Evolutionary conservation across 306 rosid genomes (phyloP).

Genomic region (Styphnolobium japonicum): DNA sequence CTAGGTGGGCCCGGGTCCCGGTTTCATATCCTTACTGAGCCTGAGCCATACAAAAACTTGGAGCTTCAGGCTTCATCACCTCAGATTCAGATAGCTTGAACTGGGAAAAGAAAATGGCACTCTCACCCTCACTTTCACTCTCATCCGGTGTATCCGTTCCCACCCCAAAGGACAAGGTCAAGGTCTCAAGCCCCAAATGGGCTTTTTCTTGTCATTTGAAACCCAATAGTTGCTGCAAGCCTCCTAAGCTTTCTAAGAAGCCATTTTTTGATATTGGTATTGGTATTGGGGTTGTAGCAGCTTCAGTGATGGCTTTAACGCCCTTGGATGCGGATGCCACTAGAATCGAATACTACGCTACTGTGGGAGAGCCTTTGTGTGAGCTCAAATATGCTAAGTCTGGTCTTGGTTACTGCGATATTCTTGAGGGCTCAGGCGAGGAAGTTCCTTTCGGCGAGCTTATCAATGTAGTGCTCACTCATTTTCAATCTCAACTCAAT

Average conservation of each 20-base stretch:
- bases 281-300: conserved; percentile 59
- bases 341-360: conserved; percentile 86
- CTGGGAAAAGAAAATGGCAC: conserved; percentile 50
- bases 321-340: conserved; percentile 82
- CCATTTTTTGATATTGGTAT: conserved; percentile 42
- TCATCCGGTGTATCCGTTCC: conserved; percentile 37
- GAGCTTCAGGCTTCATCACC: background rate
- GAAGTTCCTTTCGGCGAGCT: conserved; percentile 84
- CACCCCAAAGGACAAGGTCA: conserved; percentile 13
- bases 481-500: background rate
- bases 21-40: conserved; percentile 21
- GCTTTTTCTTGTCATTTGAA: conserved; percentile 32
- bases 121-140: conserved; percentile 25
- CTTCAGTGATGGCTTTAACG: conserved; percentile 57
- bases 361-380: conserved; percentile 78
- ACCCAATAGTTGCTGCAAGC: background rate
- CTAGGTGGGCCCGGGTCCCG: conserved; percentile 34
- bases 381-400: conserved; percentile 67
- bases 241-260: conserved; percentile 30
- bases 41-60: conserved; percentile 26
- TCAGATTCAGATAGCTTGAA: conserved; percentile 15
- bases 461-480: conserved; percentile 55
- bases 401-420: conserved; percentile 87
- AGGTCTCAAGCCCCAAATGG: conserved; percentile 8
- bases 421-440: conserved; percentile 55